Base-by-base conservation (phyloP, 106 monocot genomes). In the Triglochin maritima region DNA sequence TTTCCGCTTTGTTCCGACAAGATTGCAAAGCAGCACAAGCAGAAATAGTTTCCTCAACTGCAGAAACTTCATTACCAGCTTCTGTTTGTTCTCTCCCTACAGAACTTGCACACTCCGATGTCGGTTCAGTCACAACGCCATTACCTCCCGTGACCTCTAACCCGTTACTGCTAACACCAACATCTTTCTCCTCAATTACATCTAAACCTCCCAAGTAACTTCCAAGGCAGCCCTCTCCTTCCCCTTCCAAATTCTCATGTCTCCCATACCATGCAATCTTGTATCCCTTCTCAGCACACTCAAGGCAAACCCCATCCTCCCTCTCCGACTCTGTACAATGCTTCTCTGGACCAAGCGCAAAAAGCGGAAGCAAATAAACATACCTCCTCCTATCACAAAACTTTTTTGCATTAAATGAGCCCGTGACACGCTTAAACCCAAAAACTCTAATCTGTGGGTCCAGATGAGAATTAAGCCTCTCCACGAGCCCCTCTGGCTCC, bases 361-460 rank as follows among this genome's bases (percentile, higher is more conserved):
- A 89, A 44, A 98, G 79, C 3, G 96, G 96, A 9, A 98, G 79
- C 44, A 98, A 65, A 56, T 98, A 98, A 4, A 98, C 81, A 57
- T 98, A 92, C 77, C 92, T 63, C 44, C 96, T 66, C 54, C 92
- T 75, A 47, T 98, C 96, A 67, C 96, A 98, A 64, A 98, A 92
- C 61, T 98, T 98, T 81, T 98, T 98, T 10, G 98, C 88, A 56
- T 74, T 98, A 65, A 89, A 98, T 13, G 92, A 88, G 49, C 75
- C 65, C 13, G 92, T 98, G 10, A 80, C 88, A 14, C 92, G 54
- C 62, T 77, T 82, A 70, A 63, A 98, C 43, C 98, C 92, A 29
- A 82, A 92, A 49, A 83, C 68, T 58, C 86, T 81, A 72, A 98
- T 98, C 72, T 84, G 84, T 11, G 78, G 74, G 6, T 75, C 16